phyloP scores from a whole-genome alignment of 2,329 filamentous ascomycete genomes.

The Ophiostoma piceae region DNA sequence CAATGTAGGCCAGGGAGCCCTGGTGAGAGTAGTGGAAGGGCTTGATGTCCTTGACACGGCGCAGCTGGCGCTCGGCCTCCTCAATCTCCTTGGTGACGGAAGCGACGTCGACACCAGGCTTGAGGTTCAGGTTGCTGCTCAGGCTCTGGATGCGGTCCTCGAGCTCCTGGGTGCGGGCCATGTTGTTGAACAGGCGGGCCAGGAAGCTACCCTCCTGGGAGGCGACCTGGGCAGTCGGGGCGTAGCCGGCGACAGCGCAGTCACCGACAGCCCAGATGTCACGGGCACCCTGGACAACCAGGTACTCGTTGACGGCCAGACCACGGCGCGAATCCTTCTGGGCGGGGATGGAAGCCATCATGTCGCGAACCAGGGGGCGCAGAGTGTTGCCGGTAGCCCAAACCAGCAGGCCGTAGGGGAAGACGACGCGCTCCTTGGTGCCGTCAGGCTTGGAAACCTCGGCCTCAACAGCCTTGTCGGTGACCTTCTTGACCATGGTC shows the following conservation, averaged over 20 bases:
- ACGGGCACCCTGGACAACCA: constrained; percentile 93
- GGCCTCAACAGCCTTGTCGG: constrained; percentile 86
- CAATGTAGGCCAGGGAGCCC: constrained; percentile 94
- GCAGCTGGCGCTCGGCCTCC: constrained; percentile 75
- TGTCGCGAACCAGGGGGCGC: constrained; percentile 80
- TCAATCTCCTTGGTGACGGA: constrained; percentile 71
- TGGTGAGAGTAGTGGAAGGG: constrained; percentile 99
- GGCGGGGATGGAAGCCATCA: constrained; percentile 86
- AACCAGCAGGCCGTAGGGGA: constrained; percentile 92
- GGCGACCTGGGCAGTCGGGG: constrained; percentile 93
- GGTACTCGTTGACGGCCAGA: constrained; percentile 95
- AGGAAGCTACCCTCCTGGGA: constrained; percentile 94
- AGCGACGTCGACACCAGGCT: constrained; percentile 61
- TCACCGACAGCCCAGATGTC: constrained; percentile 98
- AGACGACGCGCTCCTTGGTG: constrained; percentile 70
- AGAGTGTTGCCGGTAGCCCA: constrained; percentile 98
- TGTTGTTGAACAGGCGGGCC: constrained; percentile 94
- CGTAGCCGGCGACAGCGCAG: constrained; percentile 95
- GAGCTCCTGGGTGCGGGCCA: constrained; percentile 86
- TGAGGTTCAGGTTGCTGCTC: constrained; percentile 55
- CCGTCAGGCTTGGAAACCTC: constrained; percentile 77
- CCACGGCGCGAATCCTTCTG: constrained; percentile 94
- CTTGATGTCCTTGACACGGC: constrained; percentile 87
- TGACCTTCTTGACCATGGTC: constrained; percentile 98
- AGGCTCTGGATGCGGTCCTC: constrained; percentile 70